A percentile compares a stretch with the other conserved stretches of the same genome.
phyloP scores from a whole-genome alignment of 2,329 filamentous ascomycete genomes.

The Nothophoma quercina region DNA sequence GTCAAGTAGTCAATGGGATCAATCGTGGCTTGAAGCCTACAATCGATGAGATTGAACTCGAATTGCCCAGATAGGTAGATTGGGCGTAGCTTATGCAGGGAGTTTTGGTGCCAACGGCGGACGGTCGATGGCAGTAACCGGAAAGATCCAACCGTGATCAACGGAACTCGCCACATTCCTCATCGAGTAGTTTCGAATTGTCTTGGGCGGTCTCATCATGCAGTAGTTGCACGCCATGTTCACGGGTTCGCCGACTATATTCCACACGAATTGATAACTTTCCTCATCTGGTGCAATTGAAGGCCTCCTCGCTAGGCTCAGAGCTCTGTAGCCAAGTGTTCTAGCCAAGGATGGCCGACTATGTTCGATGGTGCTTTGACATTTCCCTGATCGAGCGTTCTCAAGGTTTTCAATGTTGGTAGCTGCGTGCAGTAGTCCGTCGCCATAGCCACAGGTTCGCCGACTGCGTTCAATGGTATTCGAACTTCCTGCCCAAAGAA shows the following conservation, averaged over 20 bases:
- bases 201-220: neutral
- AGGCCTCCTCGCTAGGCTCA: no score
- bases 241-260: neutral
- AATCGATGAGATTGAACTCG: neutral
- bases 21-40: neutral
- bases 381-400: no score
- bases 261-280: slow-evolving; percentile 3
- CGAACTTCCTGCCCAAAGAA: no score
- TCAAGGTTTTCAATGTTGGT: no score
- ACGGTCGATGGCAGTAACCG: neutral
- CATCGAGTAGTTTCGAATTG: neutral
- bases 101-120: neutral
- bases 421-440: no score
- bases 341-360: no score
- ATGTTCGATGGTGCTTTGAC: no score
- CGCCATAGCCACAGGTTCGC: no score
- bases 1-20: neutral
- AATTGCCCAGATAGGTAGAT: neutral
- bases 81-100: neutral
- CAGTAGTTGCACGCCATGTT: slow-evolving; percentile 7
- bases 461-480: no score
- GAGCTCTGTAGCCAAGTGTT: no score
- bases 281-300: neutral
- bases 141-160: slow-evolving; percentile 2
- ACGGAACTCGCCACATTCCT: neutral